Evolutionary conservation across 768 basidiomycete genomes (phyloP), one percentile per base, ranked within the genome.

Genomic region (Tylopilus intermedius): DNA sequence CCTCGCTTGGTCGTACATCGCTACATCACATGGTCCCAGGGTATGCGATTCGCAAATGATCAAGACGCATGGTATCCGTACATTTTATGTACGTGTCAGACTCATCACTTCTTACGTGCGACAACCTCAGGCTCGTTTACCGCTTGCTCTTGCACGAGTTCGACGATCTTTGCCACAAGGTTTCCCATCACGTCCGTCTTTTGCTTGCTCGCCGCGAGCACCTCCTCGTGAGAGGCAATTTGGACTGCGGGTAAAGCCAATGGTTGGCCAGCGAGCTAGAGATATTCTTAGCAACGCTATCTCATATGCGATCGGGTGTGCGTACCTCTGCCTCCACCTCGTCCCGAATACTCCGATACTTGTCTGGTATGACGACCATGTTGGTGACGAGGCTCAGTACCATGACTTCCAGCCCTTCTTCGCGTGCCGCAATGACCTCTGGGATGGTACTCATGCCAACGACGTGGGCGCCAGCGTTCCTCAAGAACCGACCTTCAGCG

Each of bases 361-460:
- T 74, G 9, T 80, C 76, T 0, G 82, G 84, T 53, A 88, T 83
- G 42, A 90, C 83, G 10, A 94, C 93, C 62, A 78, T 76, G 71
- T 94, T 94, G 26, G 91, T 94, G 26, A 92, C 88, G 51, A 94
- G 76, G 58, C 88, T 92, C 40, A 94, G 72, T 4, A 88, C 91
- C 69, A 88, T 74, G 47, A 88, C 81, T 49, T 88, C 78, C 50
- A 94, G 59, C 0, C 84, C 86, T 62, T 84, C 86, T 63, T 90
- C 83, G 45, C 82, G 71, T 8, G 87, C 92, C 0, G 82, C 87
- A 22, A 93, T 73, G 24, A 94, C 92, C 69, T 94, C 92, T 0
- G 91, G 92, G 14, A 94, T 80, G 0, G 93, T 94, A 59, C 88
- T 91, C 92, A 94, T 94, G 2, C 92, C 92, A 2, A 94, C 92